Base-by-base conservation (phyloP, 2,329 filamentous ascomycete genomes). In the Cercospora citrullina region DNA sequence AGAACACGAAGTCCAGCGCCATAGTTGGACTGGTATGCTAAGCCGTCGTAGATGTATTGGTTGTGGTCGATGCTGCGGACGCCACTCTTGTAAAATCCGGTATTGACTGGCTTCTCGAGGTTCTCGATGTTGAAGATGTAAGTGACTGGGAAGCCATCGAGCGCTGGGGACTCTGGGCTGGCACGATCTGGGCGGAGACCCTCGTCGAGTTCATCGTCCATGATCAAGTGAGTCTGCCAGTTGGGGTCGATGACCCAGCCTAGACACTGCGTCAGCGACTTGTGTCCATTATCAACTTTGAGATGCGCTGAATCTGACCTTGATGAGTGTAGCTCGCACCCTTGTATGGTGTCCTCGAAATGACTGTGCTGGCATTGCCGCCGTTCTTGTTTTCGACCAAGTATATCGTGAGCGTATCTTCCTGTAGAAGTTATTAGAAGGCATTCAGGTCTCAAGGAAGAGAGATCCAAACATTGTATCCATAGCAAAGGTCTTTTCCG, bases 181-280 rank as follows among this genome's bases (percentile, higher is more conserved):
- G 70, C 67, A 62, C 70, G 67, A 0, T 79, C 82, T 0, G 79
- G 79, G 6, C 80, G 82, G 0, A 78, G 76, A 3, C 82, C 74
- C 77, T 87, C 85, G 66, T 87, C 85, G 10, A 84, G 79, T 74
- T 87, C 85, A 69, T 87, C 85, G 69, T 87, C 85, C 5, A 86
- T 73, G 14, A 86, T 78, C 4, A 87, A 80, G 72, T 80, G 85
- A 55, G 81, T 72, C 72, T 81, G 80, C 74, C 77, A 82, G 60
- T 80, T 75, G 10, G 77, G 74, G 73, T 86, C 82, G 26, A 84
- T 78, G 7, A 86, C 76, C 82, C 84, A 85, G 9, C 85, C 85
- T 75, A 86, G 84, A 70, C 87, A 51, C 4, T 21, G 45, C 3
- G 8, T 23, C 2, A 51, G n/a, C 36, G 5, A 39, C 14, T 16